These are phyloP conservation scores for Malus sylvestris DNA, from an alignment of 306 rosid species.

Conservation along the genomic window DNA sequence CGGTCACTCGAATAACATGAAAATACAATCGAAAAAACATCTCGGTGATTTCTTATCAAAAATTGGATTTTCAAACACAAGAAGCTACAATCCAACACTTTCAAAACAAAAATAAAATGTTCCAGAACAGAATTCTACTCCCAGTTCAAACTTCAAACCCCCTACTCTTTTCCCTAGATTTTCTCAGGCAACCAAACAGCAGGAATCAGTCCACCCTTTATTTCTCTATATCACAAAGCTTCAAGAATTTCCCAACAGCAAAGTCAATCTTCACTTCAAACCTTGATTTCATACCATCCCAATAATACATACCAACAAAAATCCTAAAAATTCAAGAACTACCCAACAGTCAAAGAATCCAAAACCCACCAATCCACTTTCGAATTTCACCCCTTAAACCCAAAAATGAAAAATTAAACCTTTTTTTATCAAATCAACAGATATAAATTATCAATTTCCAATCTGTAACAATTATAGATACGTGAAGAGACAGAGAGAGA, in stretches of 20 bases:
- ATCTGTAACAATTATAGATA: not conserved
- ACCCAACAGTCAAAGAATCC: conserved; percentile 15
- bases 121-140: not conserved
- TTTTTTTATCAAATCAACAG: not conserved
- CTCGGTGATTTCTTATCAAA: not conserved
- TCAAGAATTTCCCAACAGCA: not conserved
- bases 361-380: conserved; percentile 1
- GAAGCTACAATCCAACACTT: not conserved
- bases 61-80: not conserved
- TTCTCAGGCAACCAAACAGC: conserved; percentile 15
- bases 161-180: conserved; percentile 4
- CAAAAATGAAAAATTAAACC: not conserved
- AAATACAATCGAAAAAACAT: not conserved
- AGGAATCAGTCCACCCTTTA: not conserved
- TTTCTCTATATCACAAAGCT: not conserved
- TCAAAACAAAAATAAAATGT: not conserved
- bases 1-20: not conserved
- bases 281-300: not conserved
- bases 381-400: conserved; percentile 18
- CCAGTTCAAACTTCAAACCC: conserved; percentile 7
- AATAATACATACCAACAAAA: not conserved
- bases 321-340: conserved; percentile 11
- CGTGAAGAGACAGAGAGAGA: not conserved
- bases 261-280: not conserved
- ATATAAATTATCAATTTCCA: not conserved